Percentiles rank a stretch among this genome's conserved stretches.
phyloP scores from a whole-genome alignment of 495 filamentous ascomycete species.

The Neurospora hispaniola region DNA sequence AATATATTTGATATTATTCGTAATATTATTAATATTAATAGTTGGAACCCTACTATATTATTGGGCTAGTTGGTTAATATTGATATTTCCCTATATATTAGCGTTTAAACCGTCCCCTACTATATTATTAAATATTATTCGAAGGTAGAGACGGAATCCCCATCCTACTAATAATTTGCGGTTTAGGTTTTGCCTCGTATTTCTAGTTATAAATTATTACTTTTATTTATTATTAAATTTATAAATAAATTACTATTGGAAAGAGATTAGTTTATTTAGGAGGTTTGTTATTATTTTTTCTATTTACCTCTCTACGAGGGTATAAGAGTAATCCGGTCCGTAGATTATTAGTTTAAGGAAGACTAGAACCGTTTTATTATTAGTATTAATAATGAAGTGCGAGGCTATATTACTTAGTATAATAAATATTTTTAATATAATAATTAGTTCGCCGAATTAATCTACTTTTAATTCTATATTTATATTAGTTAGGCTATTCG shows the following conservation, averaged over 20 bases:
- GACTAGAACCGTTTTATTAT: not conserved
- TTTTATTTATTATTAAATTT: too few relatives aligned
- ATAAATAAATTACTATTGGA: too few relatives aligned
- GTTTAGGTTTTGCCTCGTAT: too few relatives aligned
- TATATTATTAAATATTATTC: not conserved
- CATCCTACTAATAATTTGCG: not conserved
- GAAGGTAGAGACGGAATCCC: not conserved
- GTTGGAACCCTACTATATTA: not conserved
- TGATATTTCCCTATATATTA: not conserved
- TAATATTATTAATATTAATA: not conserved
- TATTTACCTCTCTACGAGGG: too few relatives aligned
- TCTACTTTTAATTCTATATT: not conserved
- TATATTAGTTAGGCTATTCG: not conserved
- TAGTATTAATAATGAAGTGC: not conserved
- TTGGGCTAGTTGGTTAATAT: not conserved
- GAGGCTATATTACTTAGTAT: not conserved
- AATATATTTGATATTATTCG: not conserved
- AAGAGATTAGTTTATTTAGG: too few relatives aligned
- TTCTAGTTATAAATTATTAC: too few relatives aligned
- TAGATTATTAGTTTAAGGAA: not conserved
- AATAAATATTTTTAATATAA: not conserved
- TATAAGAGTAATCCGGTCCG: too few relatives aligned
- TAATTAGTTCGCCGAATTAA: not conserved
- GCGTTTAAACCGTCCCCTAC: not conserved
- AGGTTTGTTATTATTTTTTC: too few relatives aligned